These are phyloP conservation scores for Cyathus striatus DNA, from an alignment of 768 basidiomycete genomes.

Conservation along the genomic window DNA sequence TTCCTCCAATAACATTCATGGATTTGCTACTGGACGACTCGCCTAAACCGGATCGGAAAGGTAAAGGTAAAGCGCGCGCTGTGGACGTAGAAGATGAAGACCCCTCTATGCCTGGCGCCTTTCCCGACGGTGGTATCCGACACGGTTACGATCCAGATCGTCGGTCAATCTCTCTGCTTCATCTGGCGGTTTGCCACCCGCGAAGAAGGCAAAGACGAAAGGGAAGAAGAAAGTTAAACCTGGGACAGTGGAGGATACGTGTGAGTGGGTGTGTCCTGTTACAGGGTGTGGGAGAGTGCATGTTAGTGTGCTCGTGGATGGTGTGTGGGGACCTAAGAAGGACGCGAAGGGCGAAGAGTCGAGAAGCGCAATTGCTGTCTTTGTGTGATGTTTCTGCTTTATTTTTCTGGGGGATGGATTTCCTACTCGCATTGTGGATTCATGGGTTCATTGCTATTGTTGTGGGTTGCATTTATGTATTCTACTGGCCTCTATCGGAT, in stretches of 20 bases:
- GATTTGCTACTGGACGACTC: conserved; percentile 5
- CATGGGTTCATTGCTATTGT: too few relatives aligned
- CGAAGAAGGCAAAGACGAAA: conserved; percentile 15
- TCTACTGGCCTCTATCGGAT: too few relatives aligned
- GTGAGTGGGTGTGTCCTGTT: conserved; percentile 66
- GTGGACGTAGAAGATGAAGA: conserved; percentile 9
- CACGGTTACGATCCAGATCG: too few relatives aligned
- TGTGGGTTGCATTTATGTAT: too few relatives aligned
- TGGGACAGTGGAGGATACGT: conserved; percentile 38
- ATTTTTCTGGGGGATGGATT: too few relatives aligned
- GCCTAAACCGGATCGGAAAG: conserved; percentile 26
- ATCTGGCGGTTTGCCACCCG: too few relatives aligned
- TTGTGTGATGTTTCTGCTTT: conserved; percentile 29
- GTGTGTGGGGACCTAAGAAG: conserved; percentile 57
- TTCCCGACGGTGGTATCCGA: conserved; percentile 6
- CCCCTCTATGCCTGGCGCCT: conserved; percentile 3
- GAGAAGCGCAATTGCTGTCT: conserved; percentile 38
- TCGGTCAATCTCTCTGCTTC: too few relatives aligned
- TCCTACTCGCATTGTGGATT: too few relatives aligned
- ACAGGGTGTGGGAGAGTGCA: conserved; percentile 48
- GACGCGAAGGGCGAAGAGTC: conserved; percentile 13
- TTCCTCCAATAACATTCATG: conserved; percentile 23
- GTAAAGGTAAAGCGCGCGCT: conserved; percentile 35
- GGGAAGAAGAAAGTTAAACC: conserved; percentile 23
- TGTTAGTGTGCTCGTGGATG: conserved; percentile 51